Percentiles rank a stretch among this genome's conserved stretches.
Conservation (phyloP, 495 filamentous ascomycete genomes). For the Neurospora sp. region DNA sequence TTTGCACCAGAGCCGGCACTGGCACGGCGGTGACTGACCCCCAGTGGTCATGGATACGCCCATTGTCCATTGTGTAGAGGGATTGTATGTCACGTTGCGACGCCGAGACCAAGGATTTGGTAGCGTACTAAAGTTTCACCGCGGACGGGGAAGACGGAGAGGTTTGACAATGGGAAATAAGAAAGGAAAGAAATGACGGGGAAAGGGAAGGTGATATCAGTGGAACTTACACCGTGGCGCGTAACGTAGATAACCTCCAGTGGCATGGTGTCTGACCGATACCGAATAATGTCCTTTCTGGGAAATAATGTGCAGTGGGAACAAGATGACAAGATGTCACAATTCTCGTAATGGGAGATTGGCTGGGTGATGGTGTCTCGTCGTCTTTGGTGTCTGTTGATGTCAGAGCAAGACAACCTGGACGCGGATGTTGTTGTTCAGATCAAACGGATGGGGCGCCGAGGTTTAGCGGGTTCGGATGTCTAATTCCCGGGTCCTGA, state of each 20-base stretch:
- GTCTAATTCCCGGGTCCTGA: not conserved
- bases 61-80: not conserved
- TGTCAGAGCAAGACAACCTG: not conserved
- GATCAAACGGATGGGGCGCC: not conserved
- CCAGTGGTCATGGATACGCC: not conserved
- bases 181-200: not conserved
- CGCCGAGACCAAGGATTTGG: not conserved
- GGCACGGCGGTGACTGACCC: not conserved
- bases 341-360: not conserved
- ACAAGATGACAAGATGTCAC: not conserved
- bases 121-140: not conserved
- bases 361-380: not conserved
- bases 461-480: not conserved
- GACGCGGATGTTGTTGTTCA: not conserved
- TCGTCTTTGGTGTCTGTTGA: not conserved
- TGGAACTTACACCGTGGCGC: conserved; percentile 67
- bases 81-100: not conserved
- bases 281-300: not conserved
- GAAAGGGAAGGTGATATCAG: not conserved
- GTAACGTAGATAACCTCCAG: conserved; percentile 78
- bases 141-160: not conserved
- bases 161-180: not conserved
- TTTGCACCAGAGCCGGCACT: not conserved
- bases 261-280: conserved; percentile 20
- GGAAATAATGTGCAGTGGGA: not conserved